Base-by-base conservation (phyloP, 805 yeast species). In the Candida verbasci region DNA sequence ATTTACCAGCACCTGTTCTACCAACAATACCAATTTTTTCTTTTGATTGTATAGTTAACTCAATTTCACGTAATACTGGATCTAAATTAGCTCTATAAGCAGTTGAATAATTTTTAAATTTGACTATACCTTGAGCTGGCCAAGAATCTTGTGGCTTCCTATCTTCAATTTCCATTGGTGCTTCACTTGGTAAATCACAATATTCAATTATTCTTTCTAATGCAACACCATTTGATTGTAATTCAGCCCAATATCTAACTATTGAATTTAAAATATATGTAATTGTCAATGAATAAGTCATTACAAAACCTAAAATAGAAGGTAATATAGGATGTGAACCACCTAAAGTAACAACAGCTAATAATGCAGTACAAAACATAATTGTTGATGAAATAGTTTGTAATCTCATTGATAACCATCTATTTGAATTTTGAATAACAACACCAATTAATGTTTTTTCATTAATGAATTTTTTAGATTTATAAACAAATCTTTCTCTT, bases 11-110 rank as follows among this genome's bases (percentile, higher is more conserved):
- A 45, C 97, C 97, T 0, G 97, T 89, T 55, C 97, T 76, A 17
- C 97, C 97, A 39, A 91, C 97, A 59, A 89, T 88, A 43, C 97
- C 97, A 53, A 89, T 70, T 58, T 91, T 91, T 56, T 91, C 97
- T 39, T 74, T 67, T 1, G 89, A 77, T 32, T 77, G 70, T 48
- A 91, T 77, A 9, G 72, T 62, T 17, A 91, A 53, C 40, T 65
- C 70, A 48, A 91, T 74, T 40, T 80, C 66, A 49, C 80, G 83
- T 60, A 91, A 68, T 3, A 86, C 93, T 14, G 84, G 72, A 34
- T 86, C 95, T 44, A 91, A 70, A 41, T 82, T 88, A 10, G 80
- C 76, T 57, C 96, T 78, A 55, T 91, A 91, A 41, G 86, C 74
- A 4, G 96, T 80, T n/a, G 87, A 77, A 56, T 87, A 91, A 48